Evolutionary conservation across 2,329 filamentous ascomycete species (phyloP), one percentile per base, ranked within the genome.

Genomic region (Colletotrichum sp.): DNA sequence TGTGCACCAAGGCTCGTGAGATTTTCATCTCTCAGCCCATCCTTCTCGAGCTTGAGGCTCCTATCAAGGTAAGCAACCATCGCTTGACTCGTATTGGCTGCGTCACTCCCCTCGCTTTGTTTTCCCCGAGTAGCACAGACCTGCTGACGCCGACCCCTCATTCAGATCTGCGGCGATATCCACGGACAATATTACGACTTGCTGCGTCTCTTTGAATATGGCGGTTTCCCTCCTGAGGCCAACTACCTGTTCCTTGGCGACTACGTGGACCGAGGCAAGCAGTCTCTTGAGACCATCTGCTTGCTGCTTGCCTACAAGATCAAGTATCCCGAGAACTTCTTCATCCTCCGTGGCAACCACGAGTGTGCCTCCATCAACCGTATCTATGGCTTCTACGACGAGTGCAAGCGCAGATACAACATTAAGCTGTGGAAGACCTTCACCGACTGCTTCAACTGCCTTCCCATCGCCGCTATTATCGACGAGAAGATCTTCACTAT

Each of bases 401-500:
- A 99, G 88, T 99, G 96, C 93, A 99, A 99, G 91, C 94, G 97
- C 84, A 92, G 96, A 81, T 99, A 98, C 90, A 99, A 99, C 88
- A 98, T 99, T 90, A 99, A 99, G 92, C 91, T 99, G 77, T 99
- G 96, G 96, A 99, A 99, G 92, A 99, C 96, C 2, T 99, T 99
- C 85, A 98, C 96, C 78, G 96, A 99, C 86, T 98, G 96, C 91
- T 99, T 99, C 92, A 99, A 99, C 91, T 98, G 96, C 88, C 88
- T 99, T 83, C 96, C 96, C 64, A 99, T 99, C 86, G 97, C 96
- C 75, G 96, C 97, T 80, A 99, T 99, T 87, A 98, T 99, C 82
- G 96, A 98, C 84, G 97, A 98, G 90, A 99, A 99, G 94, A 99
- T 99, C 85, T 99, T 99, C 90, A 98, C 96, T 84, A 98, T 99